phyloP scores from a whole-genome alignment of 2,329 filamentous ascomycete genomes.

The Penicillium glabrum region DNA sequence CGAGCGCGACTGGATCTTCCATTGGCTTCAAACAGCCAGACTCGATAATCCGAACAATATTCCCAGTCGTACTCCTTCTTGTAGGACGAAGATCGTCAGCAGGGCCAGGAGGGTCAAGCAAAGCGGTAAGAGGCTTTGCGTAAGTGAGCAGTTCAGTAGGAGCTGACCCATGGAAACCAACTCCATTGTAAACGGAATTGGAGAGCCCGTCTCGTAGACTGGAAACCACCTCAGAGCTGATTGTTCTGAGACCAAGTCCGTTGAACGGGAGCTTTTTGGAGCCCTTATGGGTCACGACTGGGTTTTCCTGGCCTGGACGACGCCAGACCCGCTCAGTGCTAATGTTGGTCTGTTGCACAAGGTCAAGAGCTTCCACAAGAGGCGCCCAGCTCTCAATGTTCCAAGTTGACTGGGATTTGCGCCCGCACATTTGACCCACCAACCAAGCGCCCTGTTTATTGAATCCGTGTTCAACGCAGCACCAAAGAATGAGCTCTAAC shows the following conservation, averaged over 20 bases:
- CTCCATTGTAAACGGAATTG: slow-evolving; percentile 45
- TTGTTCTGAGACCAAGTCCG: slow-evolving; percentile 47
- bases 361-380: slow-evolving; percentile 26
- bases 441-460: slow-evolving; percentile 43
- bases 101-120: slow-evolving; percentile 15
- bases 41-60: slow-evolving; percentile 53
- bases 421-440: slow-evolving; percentile 33
- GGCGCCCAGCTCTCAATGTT: slow-evolving; percentile 42
- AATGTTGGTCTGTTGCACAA: slow-evolving; percentile 36
- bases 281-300: slow-evolving; percentile 16
- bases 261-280: slow-evolving; percentile 30
- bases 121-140: slow-evolving; percentile 19
- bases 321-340: slow-evolving; percentile 38
- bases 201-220: slow-evolving; percentile 56
- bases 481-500: slow-evolving; percentile 53
- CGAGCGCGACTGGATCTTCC: slow-evolving; percentile 45
- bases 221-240: slow-evolving; percentile 60
- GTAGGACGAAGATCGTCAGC: slow-evolving; percentile 29
- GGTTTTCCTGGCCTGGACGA: slow-evolving; percentile 22
- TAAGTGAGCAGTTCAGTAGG: slow-evolving; percentile 29
- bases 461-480: slow-evolving; percentile 49
- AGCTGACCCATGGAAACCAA: slow-evolving; percentile 33
- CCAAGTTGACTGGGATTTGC: slow-evolving; percentile 34
- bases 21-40: slow-evolving; percentile 48
- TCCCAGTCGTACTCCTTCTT: slow-evolving; percentile 34